Conservation (phyloP, 768 basidiomycete genomes). For the Fomitopsis pulvina region DNA sequence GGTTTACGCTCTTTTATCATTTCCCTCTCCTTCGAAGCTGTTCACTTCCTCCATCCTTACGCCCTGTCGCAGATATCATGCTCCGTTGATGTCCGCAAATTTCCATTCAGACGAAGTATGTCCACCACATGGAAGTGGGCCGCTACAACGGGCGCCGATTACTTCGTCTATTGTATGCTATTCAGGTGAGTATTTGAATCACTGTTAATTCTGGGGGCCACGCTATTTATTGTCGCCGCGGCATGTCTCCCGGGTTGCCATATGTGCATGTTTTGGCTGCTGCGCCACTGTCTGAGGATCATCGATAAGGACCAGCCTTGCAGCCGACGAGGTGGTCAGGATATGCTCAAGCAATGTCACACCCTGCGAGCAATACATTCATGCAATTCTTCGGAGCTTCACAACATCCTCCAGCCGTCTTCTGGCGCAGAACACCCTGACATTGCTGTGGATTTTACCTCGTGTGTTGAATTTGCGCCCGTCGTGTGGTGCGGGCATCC, state of each 20-base stretch:
- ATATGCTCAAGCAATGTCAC: neutral
- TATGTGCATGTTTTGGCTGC: neutral
- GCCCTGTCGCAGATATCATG: neutral
- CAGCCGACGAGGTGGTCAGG: neutral
- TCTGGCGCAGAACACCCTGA: neutral
- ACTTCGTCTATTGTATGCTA: neutral
- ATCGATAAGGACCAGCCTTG: conserved; percentile 2
- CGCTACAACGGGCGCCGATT: neutral
- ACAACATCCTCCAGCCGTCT: neutral
- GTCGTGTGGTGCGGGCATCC: neutral
- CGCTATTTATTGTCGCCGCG: neutral
- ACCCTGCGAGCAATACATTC: neutral
- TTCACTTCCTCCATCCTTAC: neutral
- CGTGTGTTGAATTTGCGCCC: neutral
- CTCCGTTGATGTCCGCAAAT: neutral
- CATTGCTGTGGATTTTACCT: neutral
- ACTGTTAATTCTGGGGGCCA: neutral
- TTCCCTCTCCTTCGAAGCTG: neutral
- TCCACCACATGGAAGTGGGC: neutral
- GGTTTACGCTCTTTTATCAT: neutral
- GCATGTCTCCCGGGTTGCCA: neutral
- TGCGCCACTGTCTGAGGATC: neutral
- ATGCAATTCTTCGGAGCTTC: neutral
- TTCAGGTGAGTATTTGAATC: neutral
- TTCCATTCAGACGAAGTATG: neutral